phyloP scores from a whole-genome alignment of 2,329 filamentous ascomycete genomes.

The Orbilia brochopaga region DNA sequence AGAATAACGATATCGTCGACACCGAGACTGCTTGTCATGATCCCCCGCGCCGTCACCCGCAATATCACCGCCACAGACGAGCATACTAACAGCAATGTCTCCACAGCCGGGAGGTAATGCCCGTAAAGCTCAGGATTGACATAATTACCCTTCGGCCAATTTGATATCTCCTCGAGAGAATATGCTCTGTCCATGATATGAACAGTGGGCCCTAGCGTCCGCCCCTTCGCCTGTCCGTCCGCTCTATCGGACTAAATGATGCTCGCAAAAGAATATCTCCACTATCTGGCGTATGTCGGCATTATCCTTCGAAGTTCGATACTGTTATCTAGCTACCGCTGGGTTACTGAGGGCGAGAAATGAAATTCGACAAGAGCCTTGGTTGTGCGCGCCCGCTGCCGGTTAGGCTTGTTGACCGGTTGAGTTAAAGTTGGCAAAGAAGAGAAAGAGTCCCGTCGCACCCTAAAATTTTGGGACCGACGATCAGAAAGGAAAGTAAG shows the following conservation, averaged over 20 bases:
- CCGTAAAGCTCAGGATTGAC: constrained; percentile 39
- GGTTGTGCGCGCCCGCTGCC: neutral
- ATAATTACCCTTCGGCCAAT: constrained; percentile 46
- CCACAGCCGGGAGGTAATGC: constrained; percentile 33
- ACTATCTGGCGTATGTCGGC: constrained; percentile 24
- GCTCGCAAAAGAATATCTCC: neutral
- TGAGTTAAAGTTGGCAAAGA: neutral
- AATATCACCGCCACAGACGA: constrained; percentile 36
- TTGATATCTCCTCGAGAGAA: constrained; percentile 26
- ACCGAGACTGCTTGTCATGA: constrained; percentile 35
- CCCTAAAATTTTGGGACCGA: neutral
- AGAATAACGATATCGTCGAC: constrained; percentile 40
- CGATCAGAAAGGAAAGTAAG: neutral
- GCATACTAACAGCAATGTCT: constrained; percentile 20
- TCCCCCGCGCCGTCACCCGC: constrained; percentile 28
- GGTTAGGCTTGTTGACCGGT: constrained; percentile 1
- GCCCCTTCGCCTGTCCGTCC: constrained; percentile 12
- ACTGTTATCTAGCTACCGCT: constrained; percentile 8
- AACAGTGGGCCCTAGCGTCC: neutral
- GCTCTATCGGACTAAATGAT: constrained; percentile 13
- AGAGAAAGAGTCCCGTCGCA: neutral
- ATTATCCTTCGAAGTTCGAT: constrained; percentile 25
- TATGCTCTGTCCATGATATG: constrained; percentile 42
- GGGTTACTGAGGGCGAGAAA: neutral
- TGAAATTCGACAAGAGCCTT: neutral